Conservation (phyloP, 2,329 filamentous ascomycete species). For the Neonectria sp. region DNA sequence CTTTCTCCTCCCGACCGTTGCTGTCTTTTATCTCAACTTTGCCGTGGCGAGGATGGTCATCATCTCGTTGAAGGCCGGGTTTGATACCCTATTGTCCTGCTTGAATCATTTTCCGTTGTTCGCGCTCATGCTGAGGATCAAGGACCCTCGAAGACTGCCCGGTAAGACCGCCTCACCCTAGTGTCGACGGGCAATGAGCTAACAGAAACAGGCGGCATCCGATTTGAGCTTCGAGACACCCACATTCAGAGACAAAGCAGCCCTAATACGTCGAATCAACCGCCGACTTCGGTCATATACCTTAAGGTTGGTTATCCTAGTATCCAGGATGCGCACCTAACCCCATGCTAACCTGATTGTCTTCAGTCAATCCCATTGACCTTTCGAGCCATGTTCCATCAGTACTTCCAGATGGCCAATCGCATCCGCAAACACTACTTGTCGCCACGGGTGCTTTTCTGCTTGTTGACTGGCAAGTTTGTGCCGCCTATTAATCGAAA, state of each 20-base stretch:
- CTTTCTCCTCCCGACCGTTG: constrained; percentile 93
- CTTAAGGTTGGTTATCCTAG: constrained; percentile 75
- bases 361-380: constrained; percentile 86
- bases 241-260: constrained; percentile 63
- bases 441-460: constrained; percentile 88
- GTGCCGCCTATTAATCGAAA: constrained; percentile 96
- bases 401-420: constrained; percentile 95
- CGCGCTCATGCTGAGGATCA: constrained; percentile 94
- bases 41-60: constrained; percentile 95
- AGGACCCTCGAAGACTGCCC: constrained; percentile 91
- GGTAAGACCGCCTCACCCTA: constrained; percentile 64
- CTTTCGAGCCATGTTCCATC: constrained; percentile 94
- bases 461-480: constrained; percentile 90
- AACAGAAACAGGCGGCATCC: constrained; percentile 71
- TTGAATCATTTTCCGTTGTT: constrained; percentile 98
- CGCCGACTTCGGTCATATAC: constrained; percentile 85
- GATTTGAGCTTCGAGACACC: constrained; percentile 89
- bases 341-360: neutral
- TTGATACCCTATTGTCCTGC: constrained; percentile 93
- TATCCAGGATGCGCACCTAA: neutral
- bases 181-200: neutral
- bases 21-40: constrained; percentile 98
- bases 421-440: constrained; percentile 97
- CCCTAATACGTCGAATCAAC: constrained; percentile 59
- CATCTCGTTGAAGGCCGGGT: constrained; percentile 89